Percentiles rank a stretch among this genome's conserved stretches.
Conservation (phyloP, 441 rosid genomes). For the Adansonia gregorii region DNA sequence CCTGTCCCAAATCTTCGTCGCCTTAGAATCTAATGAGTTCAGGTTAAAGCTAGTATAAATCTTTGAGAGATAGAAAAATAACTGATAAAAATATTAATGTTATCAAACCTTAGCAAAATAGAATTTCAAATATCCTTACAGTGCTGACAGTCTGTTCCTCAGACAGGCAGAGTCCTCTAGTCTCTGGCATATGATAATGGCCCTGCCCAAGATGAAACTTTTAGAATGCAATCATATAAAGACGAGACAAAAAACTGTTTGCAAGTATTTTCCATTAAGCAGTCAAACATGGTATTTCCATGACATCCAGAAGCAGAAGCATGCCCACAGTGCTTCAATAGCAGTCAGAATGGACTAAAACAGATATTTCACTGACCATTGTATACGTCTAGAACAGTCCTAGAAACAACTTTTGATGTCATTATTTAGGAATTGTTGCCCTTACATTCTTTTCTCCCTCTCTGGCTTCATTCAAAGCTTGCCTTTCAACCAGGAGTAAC, state of each 20-base stretch:
- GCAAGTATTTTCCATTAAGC: background rate
- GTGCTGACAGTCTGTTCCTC: slow-evolving; percentile 76
- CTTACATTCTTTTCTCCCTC: slow-evolving; percentile 79
- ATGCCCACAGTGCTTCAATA: background rate
- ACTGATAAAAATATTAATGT: background rate
- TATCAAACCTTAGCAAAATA: background rate
- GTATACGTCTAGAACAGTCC: background rate
- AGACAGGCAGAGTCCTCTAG: slow-evolving; percentile 86
- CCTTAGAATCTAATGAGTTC: slow-evolving; percentile 44
- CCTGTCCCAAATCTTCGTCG: slow-evolving; percentile 56
- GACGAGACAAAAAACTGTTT: slow-evolving; percentile 9
- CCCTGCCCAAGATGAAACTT: slow-evolving; percentile 46
- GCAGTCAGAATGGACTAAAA: background rate
- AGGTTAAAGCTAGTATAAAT: slow-evolving; percentile 27
- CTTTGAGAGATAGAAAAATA: slow-evolving; percentile 6
- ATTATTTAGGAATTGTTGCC: slow-evolving; percentile 16
- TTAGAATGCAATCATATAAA: slow-evolving; percentile 24
- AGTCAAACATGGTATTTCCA: slow-evolving; percentile 8
- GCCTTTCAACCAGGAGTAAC: slow-evolving; percentile 71
- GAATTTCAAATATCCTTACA: slow-evolving; percentile 39
- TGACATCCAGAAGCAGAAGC: slow-evolving; percentile 5
- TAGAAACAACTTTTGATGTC: slow-evolving; percentile 7
- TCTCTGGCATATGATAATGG: slow-evolving; percentile 87
- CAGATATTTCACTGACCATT: background rate
- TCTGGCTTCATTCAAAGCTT: slow-evolving; percentile 76